These are phyloP conservation scores for Eimeria necatrix DNA, from an alignment of 169 alveolate genomes.

Conservation along the genomic window DNA sequence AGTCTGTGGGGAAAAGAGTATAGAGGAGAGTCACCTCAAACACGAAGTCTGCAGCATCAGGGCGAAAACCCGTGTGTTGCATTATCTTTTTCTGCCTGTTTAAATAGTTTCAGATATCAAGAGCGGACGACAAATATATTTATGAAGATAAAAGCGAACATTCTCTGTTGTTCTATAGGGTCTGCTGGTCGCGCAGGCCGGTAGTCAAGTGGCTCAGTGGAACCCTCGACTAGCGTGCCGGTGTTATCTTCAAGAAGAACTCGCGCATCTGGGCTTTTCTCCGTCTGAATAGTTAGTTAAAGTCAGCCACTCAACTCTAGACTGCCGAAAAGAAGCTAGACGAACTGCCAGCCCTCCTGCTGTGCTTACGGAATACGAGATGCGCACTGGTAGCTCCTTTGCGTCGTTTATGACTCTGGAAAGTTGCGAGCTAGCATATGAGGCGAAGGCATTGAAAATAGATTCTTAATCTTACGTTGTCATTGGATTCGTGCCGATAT, in stretches of 20 bases:
- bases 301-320: no score
- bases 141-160: neutral
- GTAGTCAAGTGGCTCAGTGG: neutral
- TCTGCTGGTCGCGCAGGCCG: slow-evolving; percentile 23
- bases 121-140: neutral
- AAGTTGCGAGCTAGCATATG: neutral
- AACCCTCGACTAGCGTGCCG: neutral
- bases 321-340: neutral
- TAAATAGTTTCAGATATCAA: neutral
- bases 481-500: slow-evolving; percentile 38
- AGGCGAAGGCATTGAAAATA: neutral
- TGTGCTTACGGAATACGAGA: neutral
- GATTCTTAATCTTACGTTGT: neutral
- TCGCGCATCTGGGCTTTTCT: neutral
- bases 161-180: slow-evolving; percentile 40
- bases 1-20: no score
- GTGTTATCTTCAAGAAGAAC: slow-evolving; percentile 16
- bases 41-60: slow-evolving; percentile 13
- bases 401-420: slow-evolving; percentile 47
- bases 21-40: neutral
- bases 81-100: slow-evolving; percentile 50
- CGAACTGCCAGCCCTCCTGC: neutral
- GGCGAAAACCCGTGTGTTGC: slow-evolving; percentile 16
- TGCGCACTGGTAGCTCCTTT: slow-evolving; percentile 4
- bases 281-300: neutral